Conservation (phyloP, 441 rosid species). For the Pelargonium fulgidum region DNA sequence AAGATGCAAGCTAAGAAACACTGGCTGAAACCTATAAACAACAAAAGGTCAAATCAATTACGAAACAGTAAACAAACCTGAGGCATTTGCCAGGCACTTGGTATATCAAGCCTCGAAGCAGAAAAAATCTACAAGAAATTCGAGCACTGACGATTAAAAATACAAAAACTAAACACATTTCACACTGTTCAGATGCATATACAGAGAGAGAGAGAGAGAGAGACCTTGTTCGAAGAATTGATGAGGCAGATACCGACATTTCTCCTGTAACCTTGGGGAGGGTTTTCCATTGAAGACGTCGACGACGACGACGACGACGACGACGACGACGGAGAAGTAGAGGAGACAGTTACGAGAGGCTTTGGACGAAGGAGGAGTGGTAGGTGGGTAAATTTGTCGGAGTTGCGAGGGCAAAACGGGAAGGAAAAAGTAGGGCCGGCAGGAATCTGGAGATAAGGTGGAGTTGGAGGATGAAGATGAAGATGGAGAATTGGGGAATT, state of each 20-base stretch:
- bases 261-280: slow-evolving; percentile 59
- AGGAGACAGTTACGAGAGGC: background rate
- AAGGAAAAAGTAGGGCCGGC: background rate
- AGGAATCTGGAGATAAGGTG: background rate
- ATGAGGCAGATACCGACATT: slow-evolving; percentile 65
- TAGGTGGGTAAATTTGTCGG: background rate
- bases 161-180: background rate
- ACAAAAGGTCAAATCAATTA: background rate
- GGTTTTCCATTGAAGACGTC: slow-evolving; percentile 34
- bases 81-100: slow-evolving; percentile 71
- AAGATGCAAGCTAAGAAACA: background rate
- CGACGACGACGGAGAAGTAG: slow-evolving; percentile 14
- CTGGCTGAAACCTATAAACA: background rate
- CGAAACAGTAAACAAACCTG: slow-evolving; percentile 34
- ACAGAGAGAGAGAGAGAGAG: slow-evolving; percentile 1
- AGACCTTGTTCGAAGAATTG: slow-evolving; percentile 49
- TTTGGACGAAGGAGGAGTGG: background rate
- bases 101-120: slow-evolving; percentile 52
- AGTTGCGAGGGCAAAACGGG: background rate
- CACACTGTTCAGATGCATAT: background rate
- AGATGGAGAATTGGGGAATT: background rate
- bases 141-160: slow-evolving; percentile 4
- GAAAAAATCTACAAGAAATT: slow-evolving; percentile 43
- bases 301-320: slow-evolving; percentile 28
- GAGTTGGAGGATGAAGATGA: background rate